Percentiles rank a stretch among this genome's conserved stretches.
phyloP scores from a whole-genome alignment of 1,139 yeast species.

The Sugiyamaella grinbergsii region DNA sequence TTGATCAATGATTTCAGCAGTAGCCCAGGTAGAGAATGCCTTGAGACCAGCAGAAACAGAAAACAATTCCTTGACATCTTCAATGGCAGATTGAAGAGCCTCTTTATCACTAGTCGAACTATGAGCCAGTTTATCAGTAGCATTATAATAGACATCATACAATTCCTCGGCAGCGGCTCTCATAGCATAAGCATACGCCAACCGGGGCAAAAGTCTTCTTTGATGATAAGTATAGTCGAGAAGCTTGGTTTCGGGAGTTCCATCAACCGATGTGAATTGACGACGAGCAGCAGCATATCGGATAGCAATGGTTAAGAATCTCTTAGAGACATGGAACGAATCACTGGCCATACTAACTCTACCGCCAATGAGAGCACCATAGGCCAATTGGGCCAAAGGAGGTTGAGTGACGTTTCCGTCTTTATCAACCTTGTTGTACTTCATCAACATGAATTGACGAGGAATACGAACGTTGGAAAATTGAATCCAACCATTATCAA shows the following conservation, averaged over 20 bases:
- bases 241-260: slow-evolving; percentile 47
- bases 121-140: slow-evolving; percentile 54
- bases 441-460: slow-evolving; percentile 77
- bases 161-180: slow-evolving; percentile 73
- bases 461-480: slow-evolving; percentile 82
- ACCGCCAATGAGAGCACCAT: slow-evolving; percentile 84
- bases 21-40: slow-evolving; percentile 87
- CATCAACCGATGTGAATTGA: slow-evolving; percentile 64
- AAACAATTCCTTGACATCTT: slow-evolving; percentile 72
- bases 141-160: slow-evolving; percentile 53
- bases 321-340: slow-evolving; percentile 76
- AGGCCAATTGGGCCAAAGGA: slow-evolving; percentile 83
- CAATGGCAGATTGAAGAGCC: slow-evolving; percentile 49
- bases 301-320: slow-evolving; percentile 79
- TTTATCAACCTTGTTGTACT: slow-evolving; percentile 70
- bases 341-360: slow-evolving; percentile 88
- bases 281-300: slow-evolving; percentile 89
- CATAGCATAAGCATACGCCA: slow-evolving; percentile 79
- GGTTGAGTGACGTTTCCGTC: slow-evolving; percentile 67
- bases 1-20: slow-evolving; percentile 78
- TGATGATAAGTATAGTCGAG: slow-evolving; percentile 87
- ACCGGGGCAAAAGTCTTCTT: slow-evolving; percentile 76
- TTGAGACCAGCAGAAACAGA: slow-evolving; percentile 86
- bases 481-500: slow-evolving; percentile 93
- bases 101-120: slow-evolving; percentile 39